Percentiles rank a stretch among this genome's conserved stretches.
These are phyloP conservation scores for Aphanomyces stellatus DNA, from an alignment of 352 stramenopile genomes.

Conservation along the genomic window DNA sequence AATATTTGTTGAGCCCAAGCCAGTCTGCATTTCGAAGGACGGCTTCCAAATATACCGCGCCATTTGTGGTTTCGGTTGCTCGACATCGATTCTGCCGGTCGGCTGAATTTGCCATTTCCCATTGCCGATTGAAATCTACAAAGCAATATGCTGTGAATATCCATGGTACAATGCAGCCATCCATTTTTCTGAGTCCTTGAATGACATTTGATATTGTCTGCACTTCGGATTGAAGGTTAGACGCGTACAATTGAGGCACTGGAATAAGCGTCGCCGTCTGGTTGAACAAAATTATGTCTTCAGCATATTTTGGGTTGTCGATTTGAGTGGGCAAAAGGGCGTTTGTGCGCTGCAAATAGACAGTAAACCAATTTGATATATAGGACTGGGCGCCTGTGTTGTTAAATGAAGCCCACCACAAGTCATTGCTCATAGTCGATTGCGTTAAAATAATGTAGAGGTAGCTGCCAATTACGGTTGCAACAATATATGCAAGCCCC, in stretches of 20 bases:
- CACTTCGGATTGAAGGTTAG: background rate
- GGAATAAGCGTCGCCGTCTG: background rate
- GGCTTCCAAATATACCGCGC: background rate
- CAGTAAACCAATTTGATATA: slow-evolving; percentile 5
- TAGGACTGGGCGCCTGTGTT: background rate
- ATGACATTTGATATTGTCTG: background rate
- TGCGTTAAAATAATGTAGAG: background rate
- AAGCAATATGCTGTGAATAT: background rate
- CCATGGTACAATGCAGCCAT: background rate
- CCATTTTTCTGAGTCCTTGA: background rate
- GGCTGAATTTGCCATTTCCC: slow-evolving; percentile 9
- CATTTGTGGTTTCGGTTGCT: background rate
- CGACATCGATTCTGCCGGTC: background rate
- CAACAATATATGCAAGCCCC: background rate
- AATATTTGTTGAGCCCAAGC: background rate
- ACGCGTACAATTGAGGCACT: background rate
- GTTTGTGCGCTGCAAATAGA: background rate
- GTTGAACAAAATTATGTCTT: background rate
- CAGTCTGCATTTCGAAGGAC: background rate
- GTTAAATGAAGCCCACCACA: slow-evolving; percentile 12
- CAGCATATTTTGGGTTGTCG: background rate
- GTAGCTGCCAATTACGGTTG: background rate
- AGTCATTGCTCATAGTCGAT: slow-evolving; percentile 6
- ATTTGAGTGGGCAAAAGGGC: background rate
- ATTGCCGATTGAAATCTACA: slow-evolving; percentile 5